These are phyloP conservation scores for Phaeosphaeriaceae sp. DNA, from an alignment of 2,329 filamentous ascomycete genomes.

Conservation along the genomic window DNA sequence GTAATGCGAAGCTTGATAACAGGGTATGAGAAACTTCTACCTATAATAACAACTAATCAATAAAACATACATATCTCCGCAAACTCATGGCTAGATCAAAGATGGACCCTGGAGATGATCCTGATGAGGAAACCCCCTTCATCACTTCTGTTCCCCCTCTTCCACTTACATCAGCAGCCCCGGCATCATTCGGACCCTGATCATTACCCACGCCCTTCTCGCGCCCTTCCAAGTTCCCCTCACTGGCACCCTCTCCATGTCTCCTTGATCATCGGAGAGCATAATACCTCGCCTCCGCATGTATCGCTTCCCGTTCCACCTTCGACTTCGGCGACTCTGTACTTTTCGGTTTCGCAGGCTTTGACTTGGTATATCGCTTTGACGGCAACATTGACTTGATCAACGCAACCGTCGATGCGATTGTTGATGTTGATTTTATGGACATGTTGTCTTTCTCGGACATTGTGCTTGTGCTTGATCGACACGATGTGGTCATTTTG, in stretches of 20 bases:
- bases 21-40: too few relatives aligned
- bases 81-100: too few relatives aligned
- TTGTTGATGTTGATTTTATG: constrained; percentile 31
- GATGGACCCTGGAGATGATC: too few relatives aligned
- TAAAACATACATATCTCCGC: too few relatives aligned
- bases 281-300: constrained; percentile 26
- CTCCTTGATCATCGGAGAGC: constrained; percentile 13
- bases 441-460: constrained; percentile 24
- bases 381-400: constrained; percentile 31
- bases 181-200: too few relatives aligned
- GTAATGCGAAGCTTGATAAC: too few relatives aligned
- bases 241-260: not conserved
- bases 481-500: constrained; percentile 10
- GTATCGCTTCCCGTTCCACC: constrained; percentile 12
- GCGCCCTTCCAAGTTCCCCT: not conserved
- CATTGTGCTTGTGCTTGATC: constrained; percentile 2
- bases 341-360: constrained; percentile 2
- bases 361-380: constrained; percentile 10
- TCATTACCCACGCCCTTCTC: too few relatives aligned
- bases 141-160: too few relatives aligned
- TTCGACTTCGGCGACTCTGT: constrained; percentile 17
- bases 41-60: too few relatives aligned
- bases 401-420: constrained; percentile 7
- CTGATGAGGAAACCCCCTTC: too few relatives aligned
- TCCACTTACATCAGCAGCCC: too few relatives aligned